Evolutionary conservation across 257 asterid species (phyloP).

Genomic region (Linaria vulgaris): DNA sequence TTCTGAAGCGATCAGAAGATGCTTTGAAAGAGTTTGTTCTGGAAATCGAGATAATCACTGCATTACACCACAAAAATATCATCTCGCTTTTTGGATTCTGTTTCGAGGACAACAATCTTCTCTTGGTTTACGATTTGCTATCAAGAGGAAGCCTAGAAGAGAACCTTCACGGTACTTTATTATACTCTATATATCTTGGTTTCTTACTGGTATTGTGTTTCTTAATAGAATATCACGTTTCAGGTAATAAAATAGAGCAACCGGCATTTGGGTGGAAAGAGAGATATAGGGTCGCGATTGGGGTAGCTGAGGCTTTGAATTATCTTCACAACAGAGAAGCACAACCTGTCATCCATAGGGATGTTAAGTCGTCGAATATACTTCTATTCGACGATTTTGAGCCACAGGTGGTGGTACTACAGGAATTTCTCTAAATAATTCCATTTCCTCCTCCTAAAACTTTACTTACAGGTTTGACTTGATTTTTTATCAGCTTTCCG

Average conservation of each 20-base stretch:
- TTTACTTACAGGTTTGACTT: slow-evolving; percentile 1
- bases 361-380: slow-evolving; percentile 91
- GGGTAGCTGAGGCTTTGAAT: slow-evolving; percentile 92
- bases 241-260: slow-evolving; percentile 60
- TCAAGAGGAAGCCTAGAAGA: slow-evolving; percentile 99
- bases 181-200: neutral
- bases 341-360: slow-evolving; percentile 84
- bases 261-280: slow-evolving; percentile 64
- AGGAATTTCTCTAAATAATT: slow-evolving; percentile 2
- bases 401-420: slow-evolving; percentile 65
- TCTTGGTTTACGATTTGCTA: slow-evolving; percentile 83
- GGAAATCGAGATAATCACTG: slow-evolving; percentile 86
- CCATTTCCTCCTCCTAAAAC: slow-evolving; percentile 2
- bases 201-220: slow-evolving; percentile 1
- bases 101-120: slow-evolving; percentile 67
- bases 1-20: slow-evolving; percentile 73
- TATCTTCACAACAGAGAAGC: slow-evolving; percentile 78
- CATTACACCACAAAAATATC: slow-evolving; percentile 83
- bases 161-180: slow-evolving; percentile 74
- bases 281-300: slow-evolving; percentile 79
- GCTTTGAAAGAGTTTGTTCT: slow-evolving; percentile 67
- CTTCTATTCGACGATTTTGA: slow-evolving; percentile 80
- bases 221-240: neutral
- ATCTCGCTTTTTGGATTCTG: slow-evolving; percentile 92
- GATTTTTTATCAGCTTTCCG: slow-evolving; percentile 66